Evolutionary conservation across 306 rosid species (phyloP), one percentile per base, ranked within the genome.

Genomic region (Sphenostylis stenocarpa): DNA sequence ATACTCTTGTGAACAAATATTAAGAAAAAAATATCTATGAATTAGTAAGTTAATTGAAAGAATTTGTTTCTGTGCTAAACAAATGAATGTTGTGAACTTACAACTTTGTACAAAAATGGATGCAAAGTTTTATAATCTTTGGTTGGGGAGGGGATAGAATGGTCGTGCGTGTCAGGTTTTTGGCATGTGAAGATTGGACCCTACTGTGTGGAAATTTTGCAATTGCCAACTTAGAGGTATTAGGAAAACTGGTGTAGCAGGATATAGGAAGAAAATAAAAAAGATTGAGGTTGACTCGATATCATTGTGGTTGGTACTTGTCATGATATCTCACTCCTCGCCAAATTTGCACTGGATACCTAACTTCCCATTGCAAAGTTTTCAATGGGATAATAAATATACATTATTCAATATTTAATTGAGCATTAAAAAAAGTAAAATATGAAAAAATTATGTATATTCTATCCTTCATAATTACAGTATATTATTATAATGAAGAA

Each of bases 111-210:
- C 17, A 17, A 49, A 49, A 49, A 49, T 49, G 56, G 12, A 17
- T 17, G 56, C 3, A 17, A 49, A 17, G 12, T 17, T 4, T n/a
- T 49, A n/a, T 39, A 20, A 38, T 44, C 0, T 29, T 65, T 29
- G 33, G 28, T 44, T 31, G 57, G 60, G 79, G 10, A 26, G 57
- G 48, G 79, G 17, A 57, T 60, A 60, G 5, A 60, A 16, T 31
- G 24, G 53, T 53, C 15, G 29, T 52, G 60, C 60, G 5, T 51
- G 74, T 71, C 64, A 71, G 64, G 49, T 71, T 7, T 26, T 11
- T 26, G 75, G 41, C 81, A 77, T 69, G 82, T 77, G 82, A 49
- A 24, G 13, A 41, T 29, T 68, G 70, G 76, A 31, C 76, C 81
- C 82, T 69, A 78, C 77, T 19, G 3, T 7, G 56, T 2, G 64